Conservation (phyloP, 257 asterid genomes). For the Fraxinus americana region DNA sequence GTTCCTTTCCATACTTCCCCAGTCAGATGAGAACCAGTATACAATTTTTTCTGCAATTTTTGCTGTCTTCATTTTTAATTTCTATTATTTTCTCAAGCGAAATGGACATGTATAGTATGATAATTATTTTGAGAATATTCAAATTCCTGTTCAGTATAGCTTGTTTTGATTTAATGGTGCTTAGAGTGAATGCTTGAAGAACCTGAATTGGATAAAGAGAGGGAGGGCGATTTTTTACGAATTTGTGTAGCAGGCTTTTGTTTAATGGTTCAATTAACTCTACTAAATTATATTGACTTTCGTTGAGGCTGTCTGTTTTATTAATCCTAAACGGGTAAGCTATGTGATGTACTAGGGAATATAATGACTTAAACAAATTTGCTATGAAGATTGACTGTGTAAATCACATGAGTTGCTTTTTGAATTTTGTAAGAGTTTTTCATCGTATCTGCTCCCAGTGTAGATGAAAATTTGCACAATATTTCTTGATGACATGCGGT, state of each 20-base stretch:
- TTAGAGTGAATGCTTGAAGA: neutral
- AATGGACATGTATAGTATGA: neutral
- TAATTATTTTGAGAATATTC: neutral
- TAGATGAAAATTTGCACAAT: neutral
- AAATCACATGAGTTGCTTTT: neutral
- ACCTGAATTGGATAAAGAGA: neutral
- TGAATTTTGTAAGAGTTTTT: neutral
- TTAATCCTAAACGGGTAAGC: neutral
- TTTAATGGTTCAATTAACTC: no score
- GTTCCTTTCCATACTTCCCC: conserved; percentile 79
- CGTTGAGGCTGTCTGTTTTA: no score
- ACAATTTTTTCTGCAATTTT: neutral
- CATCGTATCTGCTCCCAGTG: neutral
- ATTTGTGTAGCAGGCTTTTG: neutral
- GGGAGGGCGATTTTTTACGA: neutral
- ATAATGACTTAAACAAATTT: no score
- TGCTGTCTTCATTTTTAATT: neutral
- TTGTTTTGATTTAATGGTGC: neutral
- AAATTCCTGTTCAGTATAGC: neutral
- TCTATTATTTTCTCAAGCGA: neutral
- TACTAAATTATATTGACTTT: neutral
- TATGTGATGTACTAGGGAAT: neutral
- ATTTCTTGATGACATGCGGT: neutral
- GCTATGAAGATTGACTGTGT: no score
- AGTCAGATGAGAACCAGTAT: conserved; percentile 93